A percentile compares a stretch with the other conserved stretches of the same genome.
Evolutionary conservation across 2,329 filamentous ascomycete species (phyloP).

Genomic region (Pseudocercospora fuligena): DNA sequence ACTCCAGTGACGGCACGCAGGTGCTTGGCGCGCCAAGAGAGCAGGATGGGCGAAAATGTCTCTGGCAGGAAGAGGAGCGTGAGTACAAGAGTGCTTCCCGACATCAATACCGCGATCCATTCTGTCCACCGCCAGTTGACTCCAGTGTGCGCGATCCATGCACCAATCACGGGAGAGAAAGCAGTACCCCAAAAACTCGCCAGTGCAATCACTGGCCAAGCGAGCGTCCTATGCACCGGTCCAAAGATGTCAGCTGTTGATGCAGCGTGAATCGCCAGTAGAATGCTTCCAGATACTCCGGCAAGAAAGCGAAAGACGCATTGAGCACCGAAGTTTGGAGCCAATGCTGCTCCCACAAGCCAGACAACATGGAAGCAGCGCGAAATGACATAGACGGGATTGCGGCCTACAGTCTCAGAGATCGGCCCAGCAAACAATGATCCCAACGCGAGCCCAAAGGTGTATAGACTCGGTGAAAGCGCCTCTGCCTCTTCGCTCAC

Average conservation of each 20-base stretch:
- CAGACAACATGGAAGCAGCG: slow-evolving; percentile 28
- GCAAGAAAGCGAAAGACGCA: slow-evolving; percentile 36
- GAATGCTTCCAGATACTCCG: slow-evolving; percentile 32
- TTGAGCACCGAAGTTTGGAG: slow-evolving; percentile 34
- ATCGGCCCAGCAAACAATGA: slow-evolving; percentile 46
- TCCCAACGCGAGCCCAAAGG: slow-evolving; percentile 50
- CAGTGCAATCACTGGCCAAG: slow-evolving; percentile 32
- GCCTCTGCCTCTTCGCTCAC: slow-evolving; percentile 33
- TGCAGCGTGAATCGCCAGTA: slow-evolving; percentile 33
- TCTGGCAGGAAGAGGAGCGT: slow-evolving; percentile 51
- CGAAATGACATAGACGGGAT: slow-evolving; percentile 33
- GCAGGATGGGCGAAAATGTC: slow-evolving; percentile 50
- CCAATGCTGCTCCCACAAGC: slow-evolving; percentile 30
- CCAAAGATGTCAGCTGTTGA: slow-evolving; percentile 37
- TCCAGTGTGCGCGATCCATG: slow-evolving; percentile 20
- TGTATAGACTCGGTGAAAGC: slow-evolving; percentile 47
- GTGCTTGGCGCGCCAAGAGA: slow-evolving; percentile 42
- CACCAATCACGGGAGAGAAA: slow-evolving; percentile 26
- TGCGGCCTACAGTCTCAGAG: slow-evolving; percentile 46
- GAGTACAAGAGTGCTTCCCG: slow-evolving; percentile 27
- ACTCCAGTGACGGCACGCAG: slow-evolving; percentile 31
- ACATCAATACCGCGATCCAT: slow-evolving; percentile 41
- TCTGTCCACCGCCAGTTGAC: slow-evolving; percentile 45
- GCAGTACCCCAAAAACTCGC: slow-evolving; percentile 29
- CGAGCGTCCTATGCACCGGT: slow-evolving; percentile 30